Base-by-base conservation (phyloP, 768 basidiomycete species). In the Lactarius trivialis region DNA sequence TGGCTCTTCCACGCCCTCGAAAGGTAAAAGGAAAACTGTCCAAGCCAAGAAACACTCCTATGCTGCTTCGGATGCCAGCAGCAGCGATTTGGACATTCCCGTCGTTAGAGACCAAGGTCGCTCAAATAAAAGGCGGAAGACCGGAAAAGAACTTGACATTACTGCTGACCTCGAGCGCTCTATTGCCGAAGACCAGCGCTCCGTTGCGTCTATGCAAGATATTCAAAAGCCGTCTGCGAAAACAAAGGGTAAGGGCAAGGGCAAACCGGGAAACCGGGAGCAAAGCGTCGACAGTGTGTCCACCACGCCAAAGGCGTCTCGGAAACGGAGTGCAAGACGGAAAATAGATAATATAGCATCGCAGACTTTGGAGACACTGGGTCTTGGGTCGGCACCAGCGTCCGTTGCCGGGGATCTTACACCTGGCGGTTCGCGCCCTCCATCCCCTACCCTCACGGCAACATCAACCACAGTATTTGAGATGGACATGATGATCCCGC, bases 331-430 rank as follows among this genome's bases (percentile, higher is more conserved):
- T 33, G 79, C 76, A 14, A 75, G 79, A 71, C 88, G 82, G 76
- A 89, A 82, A 68, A 70, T 75, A 9, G 84, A 82, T 49, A 76
- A 68, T 0, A 68, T 79, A n/a, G 73, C 78, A 37, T 74, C 78
- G 33, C 86, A 87, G 64, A 74, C 81, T 19, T 69, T 82, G 76
- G 72, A 79, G 72, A 68, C 78, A 72, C 68, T 79, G 61, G 79
- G 75, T 43, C 81, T 80, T 56, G 75, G 78, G 61, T 82, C 86
- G 21, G 76, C 82, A 48, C 82, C 84, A 2, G 72, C 71, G 19
- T 81, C 82, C 21, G 74, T 82, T 32, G 78, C 84, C 28, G 85
- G 86, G n/a, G 89, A 91, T 74, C 76, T 79, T 14, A 88, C 89
- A 7, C 88, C 89, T 21, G 76, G 77, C 12, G 78, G 81, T 55